Percentiles rank a stretch among this genome's conserved stretches.
Conservation (phyloP, 495 filamentous ascomycete species). For the Neurospora tetrasperma region DNA sequence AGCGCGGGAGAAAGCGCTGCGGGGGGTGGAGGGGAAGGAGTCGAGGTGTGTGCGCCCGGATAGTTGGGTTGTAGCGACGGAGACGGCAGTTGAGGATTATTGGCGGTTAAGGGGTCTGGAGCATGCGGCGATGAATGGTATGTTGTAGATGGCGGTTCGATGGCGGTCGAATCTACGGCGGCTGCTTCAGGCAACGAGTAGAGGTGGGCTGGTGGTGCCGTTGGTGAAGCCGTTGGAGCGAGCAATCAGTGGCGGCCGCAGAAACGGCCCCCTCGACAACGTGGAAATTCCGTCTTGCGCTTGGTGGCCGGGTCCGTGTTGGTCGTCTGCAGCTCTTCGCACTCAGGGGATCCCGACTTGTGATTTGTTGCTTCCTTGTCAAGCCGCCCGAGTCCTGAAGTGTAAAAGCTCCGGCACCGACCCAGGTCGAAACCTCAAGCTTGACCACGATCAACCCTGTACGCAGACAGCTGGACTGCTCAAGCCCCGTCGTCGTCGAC, state of each 20-base stretch:
- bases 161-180: conserved; percentile 27
- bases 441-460: conserved; percentile 1
- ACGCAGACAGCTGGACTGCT: background rate
- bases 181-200: conserved; percentile 16
- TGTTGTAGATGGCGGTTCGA: background rate
- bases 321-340: background rate
- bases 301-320: background rate
- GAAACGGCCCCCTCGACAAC: conserved; percentile 28
- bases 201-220: conserved; percentile 22
- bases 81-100: conserved; percentile 25
- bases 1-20: conserved; percentile 9
- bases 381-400: background rate
- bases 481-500: background rate
- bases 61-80: conserved; percentile 27
- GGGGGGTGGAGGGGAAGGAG: conserved; percentile 12
- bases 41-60: conserved; percentile 18
- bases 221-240: conserved; percentile 39
- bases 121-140: background rate
- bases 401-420: background rate
- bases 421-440: background rate
- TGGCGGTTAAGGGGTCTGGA: conserved; percentile 12
- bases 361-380: background rate
- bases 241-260: conserved; percentile 26
- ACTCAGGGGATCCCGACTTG: background rate
- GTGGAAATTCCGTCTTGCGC: conserved; percentile 3